Evolutionary conservation across 2,329 filamentous ascomycete genomes (phyloP), one percentile per base, ranked within the genome.

Genomic region (Dryadomyces quercivorus): DNA sequence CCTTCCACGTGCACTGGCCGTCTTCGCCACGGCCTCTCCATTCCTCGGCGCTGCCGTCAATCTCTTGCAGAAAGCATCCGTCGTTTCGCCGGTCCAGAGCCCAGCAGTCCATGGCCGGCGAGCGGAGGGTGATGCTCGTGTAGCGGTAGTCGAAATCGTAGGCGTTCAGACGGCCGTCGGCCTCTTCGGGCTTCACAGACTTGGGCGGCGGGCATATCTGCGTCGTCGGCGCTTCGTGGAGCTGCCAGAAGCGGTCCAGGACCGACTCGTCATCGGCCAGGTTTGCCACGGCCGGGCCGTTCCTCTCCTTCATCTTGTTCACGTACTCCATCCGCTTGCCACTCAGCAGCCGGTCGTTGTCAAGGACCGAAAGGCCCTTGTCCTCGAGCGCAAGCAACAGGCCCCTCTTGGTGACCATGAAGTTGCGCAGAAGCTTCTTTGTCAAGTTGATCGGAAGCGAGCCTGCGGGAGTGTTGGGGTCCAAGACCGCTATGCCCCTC

Each of bases 211-310:
- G 52, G 13, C 44, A 48, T 31, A 43, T 13, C 15, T 48, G 2
- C 2, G 45, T 49, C 3, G 45, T 21, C 2, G 20, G 13, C 13
- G 21, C 52, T 1, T 15, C 34, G 6, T 12, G 34, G 21, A 53
- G n/a, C 31, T 40, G 34, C 52, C 52, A 53, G 52, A 49, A 53
- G 20, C 52, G 52, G 36, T 43, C 45, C 1, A 21, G 13, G 16
- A 49, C n/a, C 31, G 45, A n/a, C 36, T 53, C 34, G 3, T 36
- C 45, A 5, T 2, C 8, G 9, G 5, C 15, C 12, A 53, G 52
- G 15, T 21, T 20, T 8, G 4, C 36, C 3, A 36, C 36, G 2
- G 36, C 52, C 2, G 20, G 16, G 5, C 15, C 10, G 12, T 34
- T 13, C 34, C 8, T 4, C 26, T 26, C 2, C 5, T 45, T 9